Percentiles rank a stretch among this genome's conserved stretches.
Conservation (phyloP, 768 basidiomycete species). For the Hortiboletus campestris region DNA sequence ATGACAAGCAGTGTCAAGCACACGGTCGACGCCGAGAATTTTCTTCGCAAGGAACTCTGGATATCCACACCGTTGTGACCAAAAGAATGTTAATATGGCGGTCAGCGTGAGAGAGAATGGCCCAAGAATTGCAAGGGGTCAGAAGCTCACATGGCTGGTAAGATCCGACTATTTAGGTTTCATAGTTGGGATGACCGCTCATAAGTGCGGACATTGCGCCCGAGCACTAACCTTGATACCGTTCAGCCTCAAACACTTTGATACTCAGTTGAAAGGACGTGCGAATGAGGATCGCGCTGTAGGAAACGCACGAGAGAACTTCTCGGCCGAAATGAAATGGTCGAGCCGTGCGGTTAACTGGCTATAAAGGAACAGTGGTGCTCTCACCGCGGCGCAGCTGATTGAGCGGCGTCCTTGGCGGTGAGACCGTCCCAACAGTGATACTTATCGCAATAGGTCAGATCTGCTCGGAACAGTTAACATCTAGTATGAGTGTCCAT, state of each 20-base stretch:
- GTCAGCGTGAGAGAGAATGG: background rate
- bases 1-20: background rate
- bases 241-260: background rate
- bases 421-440: background rate
- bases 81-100: background rate
- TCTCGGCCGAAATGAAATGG: background rate
- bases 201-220: background rate
- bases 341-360: background rate
- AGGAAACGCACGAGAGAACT: background rate
- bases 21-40: conserved; percentile 22
- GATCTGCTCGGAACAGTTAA: background rate
- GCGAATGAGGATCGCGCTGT: background rate
- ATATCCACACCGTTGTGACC: background rate
- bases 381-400: background rate
- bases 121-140: background rate
- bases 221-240: background rate
- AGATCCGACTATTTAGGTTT: background rate
- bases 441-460: background rate
- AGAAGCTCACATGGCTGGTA: background rate
- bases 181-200: background rate
- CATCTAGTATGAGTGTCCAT: background rate
- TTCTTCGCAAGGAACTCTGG: too few relatives aligned
- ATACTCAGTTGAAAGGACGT: background rate
- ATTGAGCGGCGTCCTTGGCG: conserved; percentile 1
- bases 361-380: background rate